Percentiles rank a stretch among this genome's conserved stretches.
Conservation (phyloP, 495 filamentous ascomycete genomes). For the Hypoxylon fuscum region DNA sequence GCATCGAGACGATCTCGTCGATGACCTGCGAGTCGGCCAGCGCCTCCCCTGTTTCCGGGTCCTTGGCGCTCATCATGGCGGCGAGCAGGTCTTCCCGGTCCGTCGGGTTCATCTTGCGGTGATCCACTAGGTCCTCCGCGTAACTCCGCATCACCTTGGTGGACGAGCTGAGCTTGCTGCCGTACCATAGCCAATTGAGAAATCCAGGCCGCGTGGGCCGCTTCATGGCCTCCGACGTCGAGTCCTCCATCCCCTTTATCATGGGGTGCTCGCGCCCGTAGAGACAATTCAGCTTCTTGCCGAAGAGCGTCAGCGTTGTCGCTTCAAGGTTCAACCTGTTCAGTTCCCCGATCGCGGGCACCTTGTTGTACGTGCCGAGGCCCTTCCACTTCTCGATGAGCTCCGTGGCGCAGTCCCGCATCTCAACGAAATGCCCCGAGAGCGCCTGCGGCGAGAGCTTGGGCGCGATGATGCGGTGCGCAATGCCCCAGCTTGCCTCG, state of each 20-base stretch:
- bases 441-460: slow-evolving; percentile 71
- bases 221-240: slow-evolving; percentile 67
- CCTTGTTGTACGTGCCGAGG: slow-evolving; percentile 58
- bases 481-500: slow-evolving; percentile 73
- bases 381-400: slow-evolving; percentile 74
- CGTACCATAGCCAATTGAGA: slow-evolving; percentile 62
- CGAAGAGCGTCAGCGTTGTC: slow-evolving; percentile 69
- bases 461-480: slow-evolving; percentile 75
- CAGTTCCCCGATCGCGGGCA: slow-evolving; percentile 70
- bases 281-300: slow-evolving; percentile 73
- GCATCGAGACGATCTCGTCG: slow-evolving; percentile 72
- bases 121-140: slow-evolving; percentile 65
- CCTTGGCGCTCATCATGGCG: slow-evolving; percentile 70
- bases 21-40: slow-evolving; percentile 69
- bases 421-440: slow-evolving; percentile 68
- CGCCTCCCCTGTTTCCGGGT: slow-evolving; percentile 68
- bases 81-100: slow-evolving; percentile 75
- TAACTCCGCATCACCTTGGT: slow-evolving; percentile 61
- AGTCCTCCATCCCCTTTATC: slow-evolving; percentile 69
- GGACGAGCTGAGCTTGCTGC: slow-evolving; percentile 63
- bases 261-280: slow-evolving; percentile 69
- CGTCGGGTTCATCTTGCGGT: slow-evolving; percentile 64
- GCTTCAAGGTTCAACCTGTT: slow-evolving; percentile 76
- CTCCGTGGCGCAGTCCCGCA: slow-evolving; percentile 72
- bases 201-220: slow-evolving; percentile 64